Evolutionary conservation across 768 basidiomycete species (phyloP).

Genomic region (Serendipita sp.): DNA sequence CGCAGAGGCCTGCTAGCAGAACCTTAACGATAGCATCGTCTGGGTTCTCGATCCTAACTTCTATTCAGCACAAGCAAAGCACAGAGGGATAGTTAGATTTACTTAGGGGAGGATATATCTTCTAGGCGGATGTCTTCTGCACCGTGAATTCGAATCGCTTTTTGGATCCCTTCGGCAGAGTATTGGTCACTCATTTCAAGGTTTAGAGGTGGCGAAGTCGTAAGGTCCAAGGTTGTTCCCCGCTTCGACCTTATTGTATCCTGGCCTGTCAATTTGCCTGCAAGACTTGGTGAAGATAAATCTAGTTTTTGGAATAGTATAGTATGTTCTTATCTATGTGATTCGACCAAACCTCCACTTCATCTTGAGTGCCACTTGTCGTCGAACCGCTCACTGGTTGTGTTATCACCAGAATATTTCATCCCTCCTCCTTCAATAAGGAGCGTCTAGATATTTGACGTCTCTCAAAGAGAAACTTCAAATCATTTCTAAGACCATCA

Average conservation of each 20-base stretch:
- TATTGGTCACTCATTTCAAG: background rate
- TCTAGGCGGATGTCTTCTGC: slow-evolving; percentile 63
- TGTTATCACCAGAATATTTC: too few species aligned
- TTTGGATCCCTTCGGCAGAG: slow-evolving; percentile 13
- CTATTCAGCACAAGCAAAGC: background rate
- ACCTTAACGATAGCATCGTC: slow-evolving; percentile 65
- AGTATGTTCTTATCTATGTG: too few species aligned
- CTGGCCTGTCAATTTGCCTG: too few species aligned
- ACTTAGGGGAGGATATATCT: slow-evolving; percentile 36
- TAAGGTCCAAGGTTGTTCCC: too few species aligned
- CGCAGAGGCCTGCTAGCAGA: slow-evolving; percentile 20
- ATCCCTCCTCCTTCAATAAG: too few species aligned
- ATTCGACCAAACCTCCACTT: too few species aligned
- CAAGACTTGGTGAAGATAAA: too few species aligned
- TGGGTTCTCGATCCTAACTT: slow-evolving; percentile 42
- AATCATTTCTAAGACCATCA: background rate
- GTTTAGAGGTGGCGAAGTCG: background rate
- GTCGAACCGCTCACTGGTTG: too few species aligned
- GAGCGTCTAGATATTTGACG: too few species aligned
- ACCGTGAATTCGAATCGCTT: slow-evolving; percentile 46
- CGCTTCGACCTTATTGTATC: too few species aligned
- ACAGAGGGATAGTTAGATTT: slow-evolving; percentile 17
- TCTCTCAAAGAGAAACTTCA: background rate
- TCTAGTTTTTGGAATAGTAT: too few species aligned
- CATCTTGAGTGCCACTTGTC: too few species aligned